Evolutionary conservation across 2,329 filamentous ascomycete genomes (phyloP).

Genomic region (Sporothrix brasiliensis): DNA sequence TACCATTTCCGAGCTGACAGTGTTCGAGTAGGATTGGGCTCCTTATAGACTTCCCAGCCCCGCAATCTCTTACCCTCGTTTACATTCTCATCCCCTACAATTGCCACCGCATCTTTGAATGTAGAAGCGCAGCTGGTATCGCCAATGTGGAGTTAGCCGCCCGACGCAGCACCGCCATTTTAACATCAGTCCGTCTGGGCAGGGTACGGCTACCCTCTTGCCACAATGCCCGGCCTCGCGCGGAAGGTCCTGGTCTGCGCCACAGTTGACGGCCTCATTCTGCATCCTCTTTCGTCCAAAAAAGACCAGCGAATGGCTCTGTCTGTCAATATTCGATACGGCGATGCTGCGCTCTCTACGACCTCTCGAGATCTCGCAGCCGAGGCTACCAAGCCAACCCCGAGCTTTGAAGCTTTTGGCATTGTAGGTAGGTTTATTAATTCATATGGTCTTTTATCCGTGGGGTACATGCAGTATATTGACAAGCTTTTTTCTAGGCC

Average conservation of each 20-base stretch:
- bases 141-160: conserved; percentile 18
- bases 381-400: conserved; percentile 49
- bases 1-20: background rate
- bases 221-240: conserved; percentile 71
- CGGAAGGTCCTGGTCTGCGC: conserved; percentile 81
- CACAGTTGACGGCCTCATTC: conserved; percentile 77
- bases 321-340: conserved; percentile 72
- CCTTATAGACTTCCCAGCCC: background rate
- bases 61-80: background rate
- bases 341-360: conserved; percentile 54
- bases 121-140: background rate
- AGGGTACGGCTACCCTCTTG: conserved; percentile 8
- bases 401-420: conserved; percentile 63
- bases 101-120: background rate
- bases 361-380: conserved; percentile 51
- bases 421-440: conserved; percentile 53
- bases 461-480: background rate
- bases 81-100: background rate
- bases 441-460: too few species aligned
- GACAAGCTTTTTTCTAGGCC: conserved; percentile 56
- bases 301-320: conserved; percentile 59
- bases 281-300: conserved; percentile 70
- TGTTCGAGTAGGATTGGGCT: background rate
- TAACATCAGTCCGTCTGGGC: conserved; percentile 24
- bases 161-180: conserved; percentile 22